These are phyloP conservation scores for Conticribra weissflogii DNA, from an alignment of 108 stramenopile genomes.

Conservation along the genomic window DNA sequence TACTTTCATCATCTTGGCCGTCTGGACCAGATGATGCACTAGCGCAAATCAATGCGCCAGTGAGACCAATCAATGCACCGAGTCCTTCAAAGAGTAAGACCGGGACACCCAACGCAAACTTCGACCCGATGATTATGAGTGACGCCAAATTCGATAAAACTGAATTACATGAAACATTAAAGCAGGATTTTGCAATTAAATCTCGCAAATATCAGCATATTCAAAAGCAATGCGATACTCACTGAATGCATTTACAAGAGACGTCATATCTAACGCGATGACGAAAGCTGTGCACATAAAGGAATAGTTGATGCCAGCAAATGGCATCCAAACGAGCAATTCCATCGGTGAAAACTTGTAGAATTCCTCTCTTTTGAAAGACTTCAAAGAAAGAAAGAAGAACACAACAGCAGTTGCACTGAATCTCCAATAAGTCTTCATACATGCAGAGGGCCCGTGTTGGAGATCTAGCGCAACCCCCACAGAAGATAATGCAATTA, in stretches of 20 bases:
- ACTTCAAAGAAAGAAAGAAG: conserved; percentile 36
- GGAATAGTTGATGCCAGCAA: conserved; percentile 49
- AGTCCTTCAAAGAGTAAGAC: conserved; percentile 46
- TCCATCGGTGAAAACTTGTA: conserved; percentile 44
- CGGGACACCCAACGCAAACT: conserved; percentile 45
- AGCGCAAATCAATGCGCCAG: conserved; percentile 66
- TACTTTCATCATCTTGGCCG: conserved; percentile 1
- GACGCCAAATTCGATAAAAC: conserved; percentile 40
- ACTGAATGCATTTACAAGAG: conserved; percentile 64
- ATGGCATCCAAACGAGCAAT: conserved; percentile 47
- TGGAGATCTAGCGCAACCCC: conserved; percentile 60
- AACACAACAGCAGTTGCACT: conserved; percentile 46
- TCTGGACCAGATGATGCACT: conserved; percentile 30
- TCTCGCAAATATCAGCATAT: not conserved
- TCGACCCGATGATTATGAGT: conserved; percentile 55
- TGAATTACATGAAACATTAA: not conserved
- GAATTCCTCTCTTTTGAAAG: conserved; percentile 31
- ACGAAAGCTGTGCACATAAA: conserved; percentile 50
- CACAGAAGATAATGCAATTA: conserved; percentile 55
- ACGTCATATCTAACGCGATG: conserved; percentile 54
- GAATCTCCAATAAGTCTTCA: conserved; percentile 70
- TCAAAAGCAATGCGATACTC: not conserved
- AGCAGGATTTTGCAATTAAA: not conserved
- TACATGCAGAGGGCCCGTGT: conserved; percentile 30
- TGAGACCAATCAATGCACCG: conserved; percentile 64